A percentile compares a stretch with the other conserved stretches of the same genome.
Conservation (phyloP, 2,329 filamentous ascomycete species). For the Ophiostoma perfectum region DNA sequence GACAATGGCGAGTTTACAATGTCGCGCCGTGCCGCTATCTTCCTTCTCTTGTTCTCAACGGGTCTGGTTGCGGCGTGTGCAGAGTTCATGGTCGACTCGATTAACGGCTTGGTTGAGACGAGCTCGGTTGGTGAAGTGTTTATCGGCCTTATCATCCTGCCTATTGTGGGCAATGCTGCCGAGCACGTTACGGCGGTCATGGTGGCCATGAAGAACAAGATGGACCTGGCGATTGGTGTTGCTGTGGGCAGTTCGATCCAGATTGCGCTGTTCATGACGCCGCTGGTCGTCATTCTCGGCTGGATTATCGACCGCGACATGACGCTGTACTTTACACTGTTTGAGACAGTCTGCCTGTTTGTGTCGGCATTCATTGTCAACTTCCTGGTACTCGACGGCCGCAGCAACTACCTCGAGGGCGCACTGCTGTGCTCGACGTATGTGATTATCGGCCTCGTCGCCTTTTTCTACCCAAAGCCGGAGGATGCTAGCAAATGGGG, state of each 20-base stretch:
- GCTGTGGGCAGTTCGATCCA: conserved; percentile 67
- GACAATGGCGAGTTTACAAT: conserved; percentile 38
- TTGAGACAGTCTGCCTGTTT: conserved; percentile 83
- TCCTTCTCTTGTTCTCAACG: conserved; percentile 60
- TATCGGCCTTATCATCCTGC: conserved; percentile 66
- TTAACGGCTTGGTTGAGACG: conserved; percentile 55
- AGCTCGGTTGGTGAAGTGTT: conserved; percentile 59
- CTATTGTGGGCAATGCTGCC: conserved; percentile 67
- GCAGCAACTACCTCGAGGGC: conserved; percentile 83
- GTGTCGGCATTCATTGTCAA: conserved; percentile 81
- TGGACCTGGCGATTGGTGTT: conserved; percentile 68
- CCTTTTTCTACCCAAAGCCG: conserved; percentile 56
- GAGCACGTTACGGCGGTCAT: conserved; percentile 65
- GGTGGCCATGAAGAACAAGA: conserved; percentile 69
- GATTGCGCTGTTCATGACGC: conserved; percentile 66
- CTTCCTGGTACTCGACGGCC: conserved; percentile 77
- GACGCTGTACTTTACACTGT: conserved; percentile 79
- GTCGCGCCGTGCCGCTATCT: conserved; percentile 51
- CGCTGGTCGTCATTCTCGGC: conserved; percentile 64
- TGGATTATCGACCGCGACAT: conserved; percentile 65
- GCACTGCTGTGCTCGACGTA: conserved; percentile 62
- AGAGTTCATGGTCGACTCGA: conserved; percentile 64
- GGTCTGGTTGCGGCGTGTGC: conserved; percentile 63
- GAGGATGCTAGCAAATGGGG: conserved; percentile 22
- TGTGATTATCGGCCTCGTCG: conserved; percentile 61